Percentiles rank a stretch among this genome's conserved stretches.
phyloP scores from a whole-genome alignment of 1,284 basidiomycete genomes.

The Marasmius tenuissimus region DNA sequence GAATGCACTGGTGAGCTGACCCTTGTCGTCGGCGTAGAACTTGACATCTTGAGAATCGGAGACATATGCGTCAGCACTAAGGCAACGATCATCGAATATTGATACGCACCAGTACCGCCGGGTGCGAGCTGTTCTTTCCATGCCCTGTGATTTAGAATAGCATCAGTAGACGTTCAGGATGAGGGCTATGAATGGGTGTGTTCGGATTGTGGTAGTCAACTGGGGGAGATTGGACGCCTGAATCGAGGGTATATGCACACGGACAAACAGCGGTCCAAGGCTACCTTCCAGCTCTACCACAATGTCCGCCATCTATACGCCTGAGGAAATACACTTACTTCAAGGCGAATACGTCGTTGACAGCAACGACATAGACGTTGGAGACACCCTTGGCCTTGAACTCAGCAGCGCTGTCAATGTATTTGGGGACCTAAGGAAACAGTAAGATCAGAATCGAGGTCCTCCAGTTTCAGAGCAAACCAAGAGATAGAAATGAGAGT shows the following conservation, averaged over 20 bases:
- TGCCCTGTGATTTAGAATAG: conserved; percentile 39
- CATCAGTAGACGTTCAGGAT: not conserved
- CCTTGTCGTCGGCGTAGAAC: conserved; percentile 72
- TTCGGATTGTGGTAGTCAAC: no score
- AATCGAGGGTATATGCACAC: no score
- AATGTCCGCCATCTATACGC: no score
- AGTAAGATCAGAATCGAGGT: not conserved
- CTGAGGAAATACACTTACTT: conserved; percentile 37
- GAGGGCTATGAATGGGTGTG: not conserved
- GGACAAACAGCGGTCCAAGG: no score
- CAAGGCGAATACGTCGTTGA: conserved; percentile 72
- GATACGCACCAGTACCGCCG: conserved; percentile 47
- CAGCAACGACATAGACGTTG: conserved; percentile 65
- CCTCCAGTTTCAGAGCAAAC: not conserved
- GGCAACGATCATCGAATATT: not conserved
- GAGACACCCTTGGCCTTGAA: conserved; percentile 73
- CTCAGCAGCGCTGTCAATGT: conserved; percentile 57
- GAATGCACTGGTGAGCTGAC: conserved; percentile 52
- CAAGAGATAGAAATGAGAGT: no score
- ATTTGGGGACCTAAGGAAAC: conserved; percentile 61
- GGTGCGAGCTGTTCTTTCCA: conserved; percentile 71
- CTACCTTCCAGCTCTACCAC: no score
- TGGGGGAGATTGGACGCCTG: no score
- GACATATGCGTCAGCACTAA: conserved; percentile 1
- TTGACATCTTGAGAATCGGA: conserved; percentile 40